phyloP scores from a whole-genome alignment of 1,284 basidiomycete species.

The Thelephora terrestris region DNA sequence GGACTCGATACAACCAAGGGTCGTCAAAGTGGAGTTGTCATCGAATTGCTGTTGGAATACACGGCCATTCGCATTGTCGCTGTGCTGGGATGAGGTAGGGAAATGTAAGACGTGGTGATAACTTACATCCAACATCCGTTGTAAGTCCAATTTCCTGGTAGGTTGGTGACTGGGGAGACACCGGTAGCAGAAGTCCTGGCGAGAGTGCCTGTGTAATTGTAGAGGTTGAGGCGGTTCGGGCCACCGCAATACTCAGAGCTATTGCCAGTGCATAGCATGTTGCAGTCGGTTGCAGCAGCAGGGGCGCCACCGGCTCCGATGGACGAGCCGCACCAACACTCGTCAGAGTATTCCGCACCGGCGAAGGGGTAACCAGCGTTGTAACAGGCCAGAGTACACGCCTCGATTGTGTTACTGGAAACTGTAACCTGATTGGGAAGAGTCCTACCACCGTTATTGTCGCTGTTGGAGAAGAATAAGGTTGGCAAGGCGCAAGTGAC shows the following conservation, averaged over 20 bases:
- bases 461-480: slow-evolving; percentile 25
- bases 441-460: slow-evolving; percentile 37
- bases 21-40: slow-evolving; percentile 26
- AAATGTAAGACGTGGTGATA: neutral
- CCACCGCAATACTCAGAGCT: slow-evolving; percentile 58
- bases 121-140: slow-evolving; percentile 50
- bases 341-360: slow-evolving; percentile 36
- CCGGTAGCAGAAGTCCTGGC: slow-evolving; percentile 26
- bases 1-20: slow-evolving; percentile 27
- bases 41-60: slow-evolving; percentile 23
- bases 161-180: slow-evolving; percentile 37
- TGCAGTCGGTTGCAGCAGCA: slow-evolving; percentile 39
- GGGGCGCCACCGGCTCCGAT: slow-evolving; percentile 29
- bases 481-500: slow-evolving; percentile 3
- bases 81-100: slow-evolving; percentile 7
- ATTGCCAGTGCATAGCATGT: slow-evolving; percentile 56
- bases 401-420: slow-evolving; percentile 40
- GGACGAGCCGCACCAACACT: slow-evolving; percentile 21
- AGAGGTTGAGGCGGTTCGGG: slow-evolving; percentile 36
- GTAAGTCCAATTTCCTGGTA: slow-evolving; percentile 41
- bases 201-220: slow-evolving; percentile 55
- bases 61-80: slow-evolving; percentile 30
- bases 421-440: slow-evolving; percentile 34
- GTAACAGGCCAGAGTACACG: slow-evolving; percentile 54
- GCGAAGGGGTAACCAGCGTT: slow-evolving; percentile 45